Evolutionary conservation across 345 rosid genomes (phyloP).

Genomic region (Rhodamnia rubescens): DNA sequence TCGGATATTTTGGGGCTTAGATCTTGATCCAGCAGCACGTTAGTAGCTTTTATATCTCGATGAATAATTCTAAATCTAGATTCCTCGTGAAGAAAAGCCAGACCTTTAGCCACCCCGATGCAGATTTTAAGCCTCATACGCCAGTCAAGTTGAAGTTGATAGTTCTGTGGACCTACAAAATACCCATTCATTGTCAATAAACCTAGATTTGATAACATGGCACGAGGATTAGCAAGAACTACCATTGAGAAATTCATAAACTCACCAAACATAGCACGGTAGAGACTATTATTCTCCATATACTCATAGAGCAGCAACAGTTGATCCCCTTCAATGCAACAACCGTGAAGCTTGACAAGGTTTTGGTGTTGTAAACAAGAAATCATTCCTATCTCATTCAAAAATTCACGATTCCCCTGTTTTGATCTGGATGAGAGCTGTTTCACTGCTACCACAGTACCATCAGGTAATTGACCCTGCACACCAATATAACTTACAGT

Average conservation of each 20-base stretch:
- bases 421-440: constrained; percentile 62
- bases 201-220: neutral
- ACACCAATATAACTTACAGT: neutral
- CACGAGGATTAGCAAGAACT: neutral
- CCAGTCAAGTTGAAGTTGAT: constrained; percentile 34
- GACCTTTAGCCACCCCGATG: constrained; percentile 52
- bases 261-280: constrained; percentile 49
- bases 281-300: constrained; percentile 59
- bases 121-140: constrained; percentile 32
- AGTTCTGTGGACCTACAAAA: constrained; percentile 8
- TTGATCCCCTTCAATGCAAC: constrained; percentile 56
- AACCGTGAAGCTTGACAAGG: constrained; percentile 61
- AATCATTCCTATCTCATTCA: constrained; percentile 59
- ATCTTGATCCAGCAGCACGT: constrained; percentile 39
- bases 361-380: constrained; percentile 64
- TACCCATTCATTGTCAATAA: neutral
- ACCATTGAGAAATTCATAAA: neutral
- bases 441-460: constrained; percentile 53
- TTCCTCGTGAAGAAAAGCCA: constrained; percentile 48
- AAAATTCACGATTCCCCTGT: constrained; percentile 66
- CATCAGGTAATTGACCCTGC: constrained; percentile 38
- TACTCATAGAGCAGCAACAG: constrained; percentile 51
- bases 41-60: constrained; percentile 55
- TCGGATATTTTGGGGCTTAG: constrained; percentile 56
- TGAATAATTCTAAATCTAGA: constrained; percentile 44